Base-by-base conservation (phyloP, 768 basidiomycete species). In the Sporobolomyces phaffii region DNA sequence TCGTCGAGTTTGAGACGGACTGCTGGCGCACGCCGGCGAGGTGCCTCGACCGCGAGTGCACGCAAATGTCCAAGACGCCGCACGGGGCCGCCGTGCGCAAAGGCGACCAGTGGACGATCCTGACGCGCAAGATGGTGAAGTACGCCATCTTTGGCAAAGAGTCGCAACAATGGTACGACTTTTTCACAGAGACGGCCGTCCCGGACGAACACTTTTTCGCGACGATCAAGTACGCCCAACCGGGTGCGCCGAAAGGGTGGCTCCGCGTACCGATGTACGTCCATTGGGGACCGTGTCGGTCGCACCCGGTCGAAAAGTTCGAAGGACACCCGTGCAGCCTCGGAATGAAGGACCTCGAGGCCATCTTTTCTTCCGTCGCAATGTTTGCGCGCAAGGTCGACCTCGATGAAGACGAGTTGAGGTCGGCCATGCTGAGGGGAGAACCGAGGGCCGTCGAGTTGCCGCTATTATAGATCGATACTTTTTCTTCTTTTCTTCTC, bases 171-270 rank as follows among this genome's bases (percentile, higher is more conserved):
- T 56, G 54, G 54, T 56, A 56, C 40, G 54, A 56, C 24, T 56
- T 56, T 26, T 56, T 56, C 40, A 2, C 15, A 2, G 40, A 56
- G 17, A 56, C 54, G 54, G 40, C 54, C 11, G 54, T 56, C 26
- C 54, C 54, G n/a, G 54, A 56, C 40, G 54, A 56, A 56, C 54
- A 56, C 54, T 56, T 56, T 22, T 56, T 56, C 54, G 54, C 54
- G 26, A 56, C 54, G 54, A 56, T 56, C 38, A 56, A 43, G 38
- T 56, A 56, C 40, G 54, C 54, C 15, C 54, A 56, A 56, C 54
- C 54, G 40, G 54, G 54, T 28, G 38, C 54, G 18, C 54, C 54
- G 28, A 56, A 18, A 5, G 54, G 54, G 29, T 56, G 54, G 54
- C 33, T 56, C 13, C 4, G 54, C 13, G 31, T 29, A n/a, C 54